Base-by-base conservation (phyloP, 768 basidiomycete species). In the Boletellus ananas region DNA sequence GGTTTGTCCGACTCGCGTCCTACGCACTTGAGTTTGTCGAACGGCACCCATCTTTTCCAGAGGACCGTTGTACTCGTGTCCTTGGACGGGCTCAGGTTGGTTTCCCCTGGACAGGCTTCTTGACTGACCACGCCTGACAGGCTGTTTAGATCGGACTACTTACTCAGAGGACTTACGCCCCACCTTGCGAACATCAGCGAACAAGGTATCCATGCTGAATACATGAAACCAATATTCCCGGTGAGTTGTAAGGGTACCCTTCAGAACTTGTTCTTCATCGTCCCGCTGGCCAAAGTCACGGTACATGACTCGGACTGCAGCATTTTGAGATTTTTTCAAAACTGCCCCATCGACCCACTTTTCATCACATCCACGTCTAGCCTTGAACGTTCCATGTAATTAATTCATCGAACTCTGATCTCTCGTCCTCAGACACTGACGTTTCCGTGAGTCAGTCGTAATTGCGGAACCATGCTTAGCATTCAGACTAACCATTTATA, bases 11-110 rank as follows among this genome's bases (percentile, higher is more conserved):
- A 40, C 34, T 34, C 39, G 2, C 43, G 1, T 34, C 27, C 33
- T 31, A 33, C 45, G 3, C 11, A n/a, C 23, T 35, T n/a, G 13
- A 4, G 23, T 23, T 42, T 56, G 41, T 87, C 81, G n/a, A 93
- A 92, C 60, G 89, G 90, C 20, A 90, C 91, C 1, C 85, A 90
- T 56, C 73, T 79, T 43, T 92, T 84, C 69, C 83, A 76, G 68
- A 76, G 79, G 55, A 92, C 88, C 0, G 86, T 90, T 1, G 65
- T 94, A n/a, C 76, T 94, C 37, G 81, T 94, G 2, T 92, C 90
- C 29, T 84, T 94, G 29, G 91, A 93, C 63, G 92, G 91, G 3
- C 65, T 93, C 12, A 50, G 62, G 56, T 56, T 31, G 11, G 47
- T 40, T 9, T 11, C 29, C 11, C 29, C 11, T 29, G 29, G 29